phyloP scores from a whole-genome alignment of 768 basidiomycete species.

The Mycena pura region DNA sequence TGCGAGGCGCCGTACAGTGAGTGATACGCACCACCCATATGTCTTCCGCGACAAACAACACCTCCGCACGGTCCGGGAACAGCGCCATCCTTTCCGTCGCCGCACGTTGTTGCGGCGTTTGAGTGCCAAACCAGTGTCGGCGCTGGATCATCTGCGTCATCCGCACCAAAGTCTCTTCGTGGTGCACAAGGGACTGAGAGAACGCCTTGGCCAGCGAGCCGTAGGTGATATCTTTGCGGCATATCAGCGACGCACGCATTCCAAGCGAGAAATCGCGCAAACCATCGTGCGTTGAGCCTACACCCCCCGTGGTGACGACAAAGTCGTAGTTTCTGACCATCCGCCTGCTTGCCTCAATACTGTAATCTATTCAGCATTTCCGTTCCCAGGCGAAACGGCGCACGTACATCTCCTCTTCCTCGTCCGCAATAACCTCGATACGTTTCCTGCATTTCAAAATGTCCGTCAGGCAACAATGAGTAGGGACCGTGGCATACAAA shows the following conservation, averaged over 20 bases:
- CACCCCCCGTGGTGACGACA: constrained; percentile 90
- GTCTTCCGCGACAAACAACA: constrained; percentile 78
- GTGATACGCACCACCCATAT: constrained; percentile 79
- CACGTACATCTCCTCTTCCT: constrained; percentile 83
- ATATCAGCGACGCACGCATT: not conserved
- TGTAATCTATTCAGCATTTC: constrained; percentile 35
- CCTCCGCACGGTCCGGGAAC: constrained; percentile 81
- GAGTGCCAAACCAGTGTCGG: constrained; percentile 61
- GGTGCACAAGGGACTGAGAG: constrained; percentile 68
- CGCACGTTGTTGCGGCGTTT: constrained; percentile 74
- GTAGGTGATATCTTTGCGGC: constrained; percentile 81
- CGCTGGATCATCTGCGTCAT: constrained; percentile 69
- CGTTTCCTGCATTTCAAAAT: constrained; percentile 62
- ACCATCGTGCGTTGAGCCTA: constrained; percentile 93
- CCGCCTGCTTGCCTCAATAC: constrained; percentile 83
- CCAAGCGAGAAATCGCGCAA: constrained; percentile 31
- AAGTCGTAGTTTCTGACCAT: constrained; percentile 87
- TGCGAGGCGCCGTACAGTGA: not conserved
- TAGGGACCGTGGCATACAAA: constrained; percentile 53
- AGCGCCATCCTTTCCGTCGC: constrained; percentile 91
- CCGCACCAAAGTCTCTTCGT: constrained; percentile 78
- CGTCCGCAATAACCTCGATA: constrained; percentile 91
- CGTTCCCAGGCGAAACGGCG: constrained; percentile 36
- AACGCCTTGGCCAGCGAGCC: constrained; percentile 88
- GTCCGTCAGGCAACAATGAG: constrained; percentile 25